A percentile compares a stretch with the other conserved stretches of the same genome.
Evolutionary conservation across 78 protist species (phyloP).

Genomic region (Anaeramoeba ignava): DNA sequence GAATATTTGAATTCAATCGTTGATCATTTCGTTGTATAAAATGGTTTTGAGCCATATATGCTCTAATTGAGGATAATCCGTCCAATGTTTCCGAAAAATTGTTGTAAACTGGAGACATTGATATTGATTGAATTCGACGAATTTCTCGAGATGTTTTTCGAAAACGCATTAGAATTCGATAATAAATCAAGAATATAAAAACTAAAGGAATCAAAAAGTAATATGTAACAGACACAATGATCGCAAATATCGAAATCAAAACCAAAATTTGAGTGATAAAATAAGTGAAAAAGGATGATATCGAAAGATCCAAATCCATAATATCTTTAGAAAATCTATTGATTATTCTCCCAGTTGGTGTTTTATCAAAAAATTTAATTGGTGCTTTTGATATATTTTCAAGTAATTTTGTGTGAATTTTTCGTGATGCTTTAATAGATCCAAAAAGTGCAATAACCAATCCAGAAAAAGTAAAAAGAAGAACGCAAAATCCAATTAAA

Average conservation of each 20-base stretch:
- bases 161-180: neutral
- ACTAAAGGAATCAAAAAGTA: neutral
- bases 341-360: slow-evolving; percentile 71
- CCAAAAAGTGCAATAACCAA: neutral
- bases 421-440: neutral
- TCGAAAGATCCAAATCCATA: neutral
- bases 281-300: neutral
- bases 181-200: neutral
- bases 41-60: slow-evolving; percentile 4
- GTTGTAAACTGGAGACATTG: slow-evolving; percentile 33
- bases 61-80: slow-evolving; percentile 32
- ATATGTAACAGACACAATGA: neutral
- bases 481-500: neutral
- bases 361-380: neutral
- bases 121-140: slow-evolving; percentile 20
- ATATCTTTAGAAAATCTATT: slow-evolving; percentile 72
- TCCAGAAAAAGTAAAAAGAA: too few relatives aligned
- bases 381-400: neutral
- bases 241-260: neutral
- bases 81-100: slow-evolving; percentile 35
- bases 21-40: neutral
- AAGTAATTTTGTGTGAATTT: neutral
- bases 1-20: neutral
- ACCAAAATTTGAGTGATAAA: neutral
- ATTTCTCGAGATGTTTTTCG: slow-evolving; percentile 14